Percentiles rank a stretch among this genome's conserved stretches.
phyloP scores from a whole-genome alignment of 352 stramenopile species.

The Pythium monospermum region DNA sequence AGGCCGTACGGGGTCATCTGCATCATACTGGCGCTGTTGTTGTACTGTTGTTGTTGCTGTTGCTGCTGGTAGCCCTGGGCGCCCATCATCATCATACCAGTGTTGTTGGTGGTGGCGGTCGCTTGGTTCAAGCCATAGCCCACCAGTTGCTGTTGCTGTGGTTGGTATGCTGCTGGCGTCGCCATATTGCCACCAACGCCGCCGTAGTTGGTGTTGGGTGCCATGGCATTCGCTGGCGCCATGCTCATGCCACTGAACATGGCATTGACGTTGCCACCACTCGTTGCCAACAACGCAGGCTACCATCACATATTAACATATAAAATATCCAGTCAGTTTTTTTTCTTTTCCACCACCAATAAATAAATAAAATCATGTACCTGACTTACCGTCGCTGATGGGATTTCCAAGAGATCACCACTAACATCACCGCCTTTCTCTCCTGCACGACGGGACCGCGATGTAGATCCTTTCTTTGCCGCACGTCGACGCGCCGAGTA shows the following conservation, averaged over 20 bases:
- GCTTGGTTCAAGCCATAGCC: neutral
- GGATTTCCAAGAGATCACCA: slow-evolving; percentile 59
- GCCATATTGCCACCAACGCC: too few relatives aligned
- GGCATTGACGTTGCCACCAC: slow-evolving; percentile 14
- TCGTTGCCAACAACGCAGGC: slow-evolving; percentile 19
- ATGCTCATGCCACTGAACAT: slow-evolving; percentile 74
- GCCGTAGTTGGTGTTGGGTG: neutral
- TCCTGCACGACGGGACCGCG: slow-evolving; percentile 33
- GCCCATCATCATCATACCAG: slow-evolving; percentile 33
- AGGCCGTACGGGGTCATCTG: slow-evolving; percentile 79
- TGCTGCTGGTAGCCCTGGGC: slow-evolving; percentile 18
- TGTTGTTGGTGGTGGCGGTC: slow-evolving; percentile 29
- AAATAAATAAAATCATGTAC: neutral
- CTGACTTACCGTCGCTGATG: slow-evolving; percentile 9
- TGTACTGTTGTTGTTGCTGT: slow-evolving; percentile 36
- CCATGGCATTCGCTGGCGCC: slow-evolving; percentile 11
- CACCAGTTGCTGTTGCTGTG: too few relatives aligned
- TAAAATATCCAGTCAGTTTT: neutral
- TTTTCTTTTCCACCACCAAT: slow-evolving; percentile 20
- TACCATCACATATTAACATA: neutral
- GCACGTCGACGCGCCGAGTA: slow-evolving; percentile 66
- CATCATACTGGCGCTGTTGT: slow-evolving; percentile 56
- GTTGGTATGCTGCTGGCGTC: too few relatives aligned
- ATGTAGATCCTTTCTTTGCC: slow-evolving; percentile 61
- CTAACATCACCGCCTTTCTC: slow-evolving; percentile 54